These are phyloP conservation scores for Umbilicaria muhlenbergii DNA, from an alignment of 495 filamentous ascomycete species.

Conservation along the genomic window DNA sequence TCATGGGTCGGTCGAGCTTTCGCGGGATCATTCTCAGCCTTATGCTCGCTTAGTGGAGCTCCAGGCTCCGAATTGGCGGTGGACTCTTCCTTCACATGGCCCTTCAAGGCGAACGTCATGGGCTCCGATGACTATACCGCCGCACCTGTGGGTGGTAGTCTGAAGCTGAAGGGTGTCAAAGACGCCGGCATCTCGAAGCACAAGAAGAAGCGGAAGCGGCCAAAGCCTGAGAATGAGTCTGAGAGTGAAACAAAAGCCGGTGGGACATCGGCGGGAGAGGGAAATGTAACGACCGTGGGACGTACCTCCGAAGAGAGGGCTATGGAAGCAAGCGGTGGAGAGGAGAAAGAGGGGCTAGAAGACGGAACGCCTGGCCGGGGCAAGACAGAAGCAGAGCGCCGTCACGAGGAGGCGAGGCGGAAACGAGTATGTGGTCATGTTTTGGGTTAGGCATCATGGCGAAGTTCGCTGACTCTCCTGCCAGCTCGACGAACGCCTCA, in stretches of 20 bases:
- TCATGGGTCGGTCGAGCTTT: no score
- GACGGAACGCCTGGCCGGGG: constrained; percentile 1
- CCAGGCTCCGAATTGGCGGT: not conserved
- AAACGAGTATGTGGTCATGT: constrained; percentile 50
- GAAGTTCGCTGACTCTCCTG: constrained; percentile 1
- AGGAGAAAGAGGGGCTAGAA: constrained; percentile 8
- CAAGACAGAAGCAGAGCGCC: constrained; percentile 80
- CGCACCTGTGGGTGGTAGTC: constrained; percentile 43
- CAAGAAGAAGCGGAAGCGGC: constrained; percentile 51
- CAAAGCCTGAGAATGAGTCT: constrained; percentile 23
- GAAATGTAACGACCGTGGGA: not conserved
- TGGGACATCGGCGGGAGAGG: not conserved
- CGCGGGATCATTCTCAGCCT: no score
- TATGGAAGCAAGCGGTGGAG: constrained; percentile 12
- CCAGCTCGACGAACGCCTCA: constrained; percentile 45
- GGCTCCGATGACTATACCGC: constrained; percentile 55
- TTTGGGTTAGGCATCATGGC: constrained; percentile 1
- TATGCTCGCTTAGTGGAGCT: not conserved
- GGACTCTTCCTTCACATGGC: not conserved
- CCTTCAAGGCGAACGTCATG: constrained; percentile 21
- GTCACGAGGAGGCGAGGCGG: constrained; percentile 61
- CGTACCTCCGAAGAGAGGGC: constrained; percentile 12
- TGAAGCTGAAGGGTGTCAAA: constrained; percentile 67
- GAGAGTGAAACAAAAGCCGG: constrained; percentile 2
- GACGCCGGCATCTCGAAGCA: constrained; percentile 35